Evolutionary conservation across 331 rosid genomes (phyloP).

Genomic region (Quercus lobata): DNA sequence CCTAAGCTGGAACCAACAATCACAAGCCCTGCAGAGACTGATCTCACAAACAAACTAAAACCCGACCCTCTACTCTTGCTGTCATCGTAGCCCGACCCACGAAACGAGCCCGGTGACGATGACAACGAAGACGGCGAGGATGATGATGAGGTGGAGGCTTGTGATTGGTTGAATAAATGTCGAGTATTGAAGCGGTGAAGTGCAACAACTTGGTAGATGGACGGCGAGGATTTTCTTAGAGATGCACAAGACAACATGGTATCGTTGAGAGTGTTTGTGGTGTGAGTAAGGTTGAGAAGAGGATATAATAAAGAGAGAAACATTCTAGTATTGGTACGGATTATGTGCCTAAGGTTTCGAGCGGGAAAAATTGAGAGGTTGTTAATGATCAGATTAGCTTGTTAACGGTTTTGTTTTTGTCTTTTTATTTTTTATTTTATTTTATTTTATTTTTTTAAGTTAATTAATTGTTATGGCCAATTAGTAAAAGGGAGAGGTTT

Average conservation of each 20-base stretch:
- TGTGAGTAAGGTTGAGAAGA: not conserved
- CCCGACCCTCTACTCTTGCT: not conserved
- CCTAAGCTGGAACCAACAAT: conserved; percentile 23
- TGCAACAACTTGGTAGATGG: not conserved
- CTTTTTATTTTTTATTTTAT: not conserved
- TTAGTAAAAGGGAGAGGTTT: not conserved
- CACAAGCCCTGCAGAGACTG: conserved; percentile 14
- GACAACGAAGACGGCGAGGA: conserved; percentile 13
- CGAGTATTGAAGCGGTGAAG: conserved; percentile 15
- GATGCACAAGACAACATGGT: conserved; percentile 32
- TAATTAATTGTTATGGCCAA: not conserved
- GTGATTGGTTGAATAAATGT: conserved; percentile 6
- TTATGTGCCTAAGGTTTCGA: not conserved
- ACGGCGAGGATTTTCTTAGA: conserved; percentile 18
- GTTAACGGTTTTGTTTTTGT: conserved; percentile 9
- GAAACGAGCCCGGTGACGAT: not conserved
- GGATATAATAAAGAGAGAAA: not conserved
- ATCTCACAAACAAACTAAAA: conserved; percentile 6
- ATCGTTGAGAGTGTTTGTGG: not conserved
- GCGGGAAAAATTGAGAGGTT: conserved; percentile 19
- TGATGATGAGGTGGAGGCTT: not conserved
- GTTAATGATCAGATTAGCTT: not conserved
- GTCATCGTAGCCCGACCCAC: not conserved
- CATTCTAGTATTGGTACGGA: not conserved
- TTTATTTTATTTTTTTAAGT: conserved; percentile 5